Base-by-base conservation (phyloP, 1,139 yeast species). In the Zygoascus meyerae region DNA sequence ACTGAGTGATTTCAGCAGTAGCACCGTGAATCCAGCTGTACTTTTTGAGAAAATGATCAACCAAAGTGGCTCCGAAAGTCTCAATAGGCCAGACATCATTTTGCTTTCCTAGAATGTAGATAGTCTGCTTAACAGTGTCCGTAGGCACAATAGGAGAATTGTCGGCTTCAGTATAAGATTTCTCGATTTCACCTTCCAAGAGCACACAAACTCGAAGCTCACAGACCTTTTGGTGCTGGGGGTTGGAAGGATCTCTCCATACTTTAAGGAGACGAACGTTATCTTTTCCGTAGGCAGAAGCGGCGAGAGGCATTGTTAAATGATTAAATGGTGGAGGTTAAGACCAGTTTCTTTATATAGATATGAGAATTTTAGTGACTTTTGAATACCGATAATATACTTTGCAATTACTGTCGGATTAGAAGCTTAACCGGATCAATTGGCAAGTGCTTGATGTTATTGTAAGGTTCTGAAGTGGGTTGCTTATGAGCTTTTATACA, bases 201-300 rank as follows among this genome's bases (percentile, higher is more conserved):
- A 89, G 73, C 18, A 82, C 81, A 55, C 75, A 74, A 45, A 85
- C 95, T 51, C 87, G 83, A 50, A 95, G 86, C 69, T 89, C 96
- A 64, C 85, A 76, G 42, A 89, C 80, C 48, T 86, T 84, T 66
- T 89, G 97, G 48, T 75, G 73, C 58, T 74, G 68, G 16, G 90
- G 85, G 66, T 87, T 77, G 48, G 70, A 56, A 48, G 85, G 77
- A 66, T 85, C 85, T 62, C 83, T 83, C 69, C 80, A 83, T 59
- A 87, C 95, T 68, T 87, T 89, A 59, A 89, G 76, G 66, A 89
- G 85, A 66, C 89, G 86, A 63, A 89, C 96, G 68, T 87, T 86
- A 64, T 79, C 95, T 67, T 89, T 89, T 56, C 97, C 97, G 74
- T 89, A 87, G 17, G 86, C 72, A 14, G 90, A 82, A 29, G 34